Percentiles rank a stretch among this genome's conserved stretches.
Conservation (phyloP, 441 rosid species). For the Pelargonium fulgidum region DNA sequence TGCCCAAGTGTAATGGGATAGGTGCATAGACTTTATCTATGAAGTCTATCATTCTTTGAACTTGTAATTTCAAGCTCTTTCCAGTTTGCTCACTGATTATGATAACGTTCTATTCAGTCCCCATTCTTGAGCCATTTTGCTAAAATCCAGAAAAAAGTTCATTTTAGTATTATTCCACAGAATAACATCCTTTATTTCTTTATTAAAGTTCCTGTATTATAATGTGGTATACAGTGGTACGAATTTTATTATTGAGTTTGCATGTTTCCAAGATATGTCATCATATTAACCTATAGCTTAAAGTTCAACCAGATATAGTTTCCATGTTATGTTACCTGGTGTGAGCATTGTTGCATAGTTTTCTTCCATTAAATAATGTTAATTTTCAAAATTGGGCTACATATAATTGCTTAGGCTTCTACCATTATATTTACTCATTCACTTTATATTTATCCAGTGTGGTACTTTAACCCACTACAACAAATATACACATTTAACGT, state of each 20-base stretch:
- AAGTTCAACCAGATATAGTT: neutral
- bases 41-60: neutral
- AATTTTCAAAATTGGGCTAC: neutral
- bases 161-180: neutral
- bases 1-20: no score
- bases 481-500: no score
- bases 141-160: conserved; percentile 1
- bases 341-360: neutral
- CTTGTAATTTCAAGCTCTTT: neutral
- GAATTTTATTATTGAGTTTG: neutral
- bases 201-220: neutral
- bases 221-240: neutral
- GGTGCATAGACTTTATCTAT: neutral
- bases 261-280: neutral
- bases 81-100: neutral
- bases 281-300: neutral
- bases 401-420: no score
- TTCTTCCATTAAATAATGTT: neutral
- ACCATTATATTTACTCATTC: no score
- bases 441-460: no score
- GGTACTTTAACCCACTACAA: no score
- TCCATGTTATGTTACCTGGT: neutral
- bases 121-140: neutral
- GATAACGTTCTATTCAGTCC: neutral
- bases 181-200: neutral